Conservation (phyloP, 208 protist species). For the Leishmania tropica region DNA sequence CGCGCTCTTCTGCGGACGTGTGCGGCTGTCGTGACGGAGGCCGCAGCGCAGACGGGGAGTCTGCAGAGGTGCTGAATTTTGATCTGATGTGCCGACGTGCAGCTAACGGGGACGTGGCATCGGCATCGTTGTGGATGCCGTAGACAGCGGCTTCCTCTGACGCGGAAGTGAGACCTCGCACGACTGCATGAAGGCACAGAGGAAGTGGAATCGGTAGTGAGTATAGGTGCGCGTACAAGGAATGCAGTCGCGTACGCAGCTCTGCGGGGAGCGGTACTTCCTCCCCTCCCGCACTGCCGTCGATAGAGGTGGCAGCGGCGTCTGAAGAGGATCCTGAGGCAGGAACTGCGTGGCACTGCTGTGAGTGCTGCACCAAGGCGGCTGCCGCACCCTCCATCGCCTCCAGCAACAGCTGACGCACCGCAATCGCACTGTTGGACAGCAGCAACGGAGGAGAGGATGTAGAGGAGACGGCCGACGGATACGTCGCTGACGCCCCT, state of each 20-base stretch:
- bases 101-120: background rate
- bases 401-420: constrained; percentile 34
- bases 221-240: constrained; percentile 15
- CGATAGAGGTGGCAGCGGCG: background rate
- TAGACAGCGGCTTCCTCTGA: background rate
- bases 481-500: background rate
- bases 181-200: constrained; percentile 26
- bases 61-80: background rate
- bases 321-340: background rate
- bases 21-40: background rate
- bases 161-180: constrained; percentile 19
- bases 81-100: too few species aligned
- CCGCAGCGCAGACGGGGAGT: background rate
- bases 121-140: background rate
- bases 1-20: constrained; percentile 13
- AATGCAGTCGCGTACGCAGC: constrained; percentile 19
- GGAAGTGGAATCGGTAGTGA: constrained; percentile 25
- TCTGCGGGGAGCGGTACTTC: constrained; percentile 27
- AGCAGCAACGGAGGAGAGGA: background rate
- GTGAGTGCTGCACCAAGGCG: constrained; percentile 16
- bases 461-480: background rate
- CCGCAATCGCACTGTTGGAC: constrained; percentile 9
- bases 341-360: background rate
- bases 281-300: background rate
- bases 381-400: constrained; percentile 30